Evolutionary conservation across 768 basidiomycete species (phyloP), one percentile per base, ranked within the genome.

Genomic region (Gymnopilus junonius): DNA sequence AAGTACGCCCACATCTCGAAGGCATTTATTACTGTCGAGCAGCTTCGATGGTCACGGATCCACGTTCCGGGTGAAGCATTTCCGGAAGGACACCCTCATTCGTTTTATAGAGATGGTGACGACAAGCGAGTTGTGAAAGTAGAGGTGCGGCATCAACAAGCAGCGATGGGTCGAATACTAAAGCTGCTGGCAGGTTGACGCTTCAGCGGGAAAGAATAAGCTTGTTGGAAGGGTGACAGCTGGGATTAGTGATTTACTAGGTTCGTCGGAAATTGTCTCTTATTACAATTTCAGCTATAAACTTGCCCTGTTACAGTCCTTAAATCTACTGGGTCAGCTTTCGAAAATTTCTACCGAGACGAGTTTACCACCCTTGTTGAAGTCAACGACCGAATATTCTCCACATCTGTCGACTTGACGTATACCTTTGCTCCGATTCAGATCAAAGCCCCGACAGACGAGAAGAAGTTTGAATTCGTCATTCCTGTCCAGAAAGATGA

Each of bases 331-430:
- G 96, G 94, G 12, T 95, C 93, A 0, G 85, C 90, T 0, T 98
- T 99, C 73, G 83, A 88, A 58, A 82, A 84, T 27, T 98, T 95
- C 76, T 73, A 91, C 53, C 83, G 86, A 2, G 95, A 97, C 75
- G 92, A 95, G 70, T 93, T 88, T 76, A 95, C 95, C n/a, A 95
- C 93, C 1, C 85, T 97, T 21, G 79, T 74, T 14, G 88, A 92
- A 65, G 95, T 97, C 45, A 75, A 88, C 67, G 97, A 99, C 66
- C 86, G 97, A 8, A 90, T 98, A 69, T 90, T 99, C 77, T 93
- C 91, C 17, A 98, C 97, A 2, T 86, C 92, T 4, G 80, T 99
- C 59, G 92, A 97, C 65, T 80, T 94, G 23, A 74, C 77, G 1
- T 96, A 95, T 75, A 83, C 77, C 1, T 92, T 94, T 72, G 56